These are phyloP conservation scores for Phytopythium vexans DNA, from an alignment of 352 stramenopile genomes.

Conservation along the genomic window DNA sequence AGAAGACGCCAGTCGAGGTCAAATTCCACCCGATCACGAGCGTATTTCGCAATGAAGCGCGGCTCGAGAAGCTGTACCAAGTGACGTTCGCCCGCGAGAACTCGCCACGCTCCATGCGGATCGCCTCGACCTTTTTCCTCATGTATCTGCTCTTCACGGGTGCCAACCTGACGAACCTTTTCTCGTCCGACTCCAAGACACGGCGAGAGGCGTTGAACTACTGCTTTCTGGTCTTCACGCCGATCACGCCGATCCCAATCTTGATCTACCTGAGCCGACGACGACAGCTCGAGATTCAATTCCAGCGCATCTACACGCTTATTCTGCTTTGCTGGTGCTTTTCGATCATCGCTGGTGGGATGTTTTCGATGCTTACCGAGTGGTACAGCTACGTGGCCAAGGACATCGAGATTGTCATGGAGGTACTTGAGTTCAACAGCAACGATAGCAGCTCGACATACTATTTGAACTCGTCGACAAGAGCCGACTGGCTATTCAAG, in stretches of 20 bases:
- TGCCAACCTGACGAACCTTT: slow-evolving; percentile 67
- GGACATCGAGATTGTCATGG: slow-evolving; percentile 65
- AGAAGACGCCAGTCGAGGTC: slow-evolving; percentile 77
- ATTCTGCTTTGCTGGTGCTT: slow-evolving; percentile 69
- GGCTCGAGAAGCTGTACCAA: slow-evolving; percentile 77
- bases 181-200: slow-evolving; percentile 51
- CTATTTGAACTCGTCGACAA: slow-evolving; percentile 58
- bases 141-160: slow-evolving; percentile 75
- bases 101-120: slow-evolving; percentile 56
- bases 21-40: slow-evolving; percentile 77
- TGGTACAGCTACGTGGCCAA: slow-evolving; percentile 76
- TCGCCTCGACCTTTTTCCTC: slow-evolving; percentile 60
- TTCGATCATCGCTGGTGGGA: slow-evolving; percentile 67
- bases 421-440: slow-evolving; percentile 40
- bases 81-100: slow-evolving; percentile 81
- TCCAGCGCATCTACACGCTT: slow-evolving; percentile 69
- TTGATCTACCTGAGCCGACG: slow-evolving; percentile 61
- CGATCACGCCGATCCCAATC: slow-evolving; percentile 63
- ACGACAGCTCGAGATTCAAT: slow-evolving; percentile 65
- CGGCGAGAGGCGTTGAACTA: slow-evolving; percentile 52
- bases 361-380: slow-evolving; percentile 83
- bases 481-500: slow-evolving; percentile 56
- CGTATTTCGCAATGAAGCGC: slow-evolving; percentile 64
- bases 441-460: slow-evolving; percentile 25
- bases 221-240: slow-evolving; percentile 64